Evolutionary conservation across 2,329 filamentous ascomycete species (phyloP).

Genomic region (Fusarium graminum): DNA sequence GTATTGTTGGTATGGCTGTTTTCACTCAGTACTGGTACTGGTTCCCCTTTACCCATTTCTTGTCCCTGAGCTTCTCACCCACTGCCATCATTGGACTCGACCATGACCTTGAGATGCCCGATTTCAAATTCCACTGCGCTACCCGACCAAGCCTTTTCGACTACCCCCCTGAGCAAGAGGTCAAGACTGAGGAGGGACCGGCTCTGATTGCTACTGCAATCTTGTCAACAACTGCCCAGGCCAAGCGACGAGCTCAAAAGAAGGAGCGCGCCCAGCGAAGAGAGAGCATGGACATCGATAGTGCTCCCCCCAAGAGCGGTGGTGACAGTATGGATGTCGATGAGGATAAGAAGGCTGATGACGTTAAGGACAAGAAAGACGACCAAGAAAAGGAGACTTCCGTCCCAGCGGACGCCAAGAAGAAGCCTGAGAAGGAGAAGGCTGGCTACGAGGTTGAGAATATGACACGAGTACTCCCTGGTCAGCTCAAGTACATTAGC

Average conservation of each 20-base stretch:
- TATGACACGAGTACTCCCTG: conserved; percentile 93
- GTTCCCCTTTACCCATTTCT: conserved; percentile 98
- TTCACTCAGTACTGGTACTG: conserved; percentile 99
- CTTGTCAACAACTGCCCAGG: conserved; percentile 95
- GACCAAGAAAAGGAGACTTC: conserved; percentile 70
- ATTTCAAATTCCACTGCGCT: conserved; percentile 95
- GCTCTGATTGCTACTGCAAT: conserved; percentile 96
- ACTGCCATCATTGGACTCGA: conserved; percentile 96
- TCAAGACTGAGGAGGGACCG: conserved; percentile 93
- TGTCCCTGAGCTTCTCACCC: conserved; percentile 95
- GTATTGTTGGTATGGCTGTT: conserved; percentile 96
- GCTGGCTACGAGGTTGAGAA: conserved; percentile 96
- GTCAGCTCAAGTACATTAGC: conserved; percentile 94
- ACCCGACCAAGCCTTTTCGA: conserved; percentile 96
- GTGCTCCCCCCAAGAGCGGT: conserved; percentile 70
- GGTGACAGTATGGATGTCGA: conserved; percentile 92
- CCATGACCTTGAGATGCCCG: conserved; percentile 91
- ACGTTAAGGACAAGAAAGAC: conserved; percentile 72
- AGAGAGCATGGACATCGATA: conserved; percentile 96
- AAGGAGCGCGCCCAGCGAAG: conserved; percentile 90
- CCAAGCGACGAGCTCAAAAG: conserved; percentile 92
- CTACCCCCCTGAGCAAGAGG: conserved; percentile 95
- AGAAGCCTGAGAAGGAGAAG: conserved; percentile 96
- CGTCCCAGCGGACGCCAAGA: conserved; percentile 74
- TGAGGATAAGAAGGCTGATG: conserved; percentile 68